Base-by-base conservation (phyloP, 768 basidiomycete genomes). In the Leccinum longicurvipes region DNA sequence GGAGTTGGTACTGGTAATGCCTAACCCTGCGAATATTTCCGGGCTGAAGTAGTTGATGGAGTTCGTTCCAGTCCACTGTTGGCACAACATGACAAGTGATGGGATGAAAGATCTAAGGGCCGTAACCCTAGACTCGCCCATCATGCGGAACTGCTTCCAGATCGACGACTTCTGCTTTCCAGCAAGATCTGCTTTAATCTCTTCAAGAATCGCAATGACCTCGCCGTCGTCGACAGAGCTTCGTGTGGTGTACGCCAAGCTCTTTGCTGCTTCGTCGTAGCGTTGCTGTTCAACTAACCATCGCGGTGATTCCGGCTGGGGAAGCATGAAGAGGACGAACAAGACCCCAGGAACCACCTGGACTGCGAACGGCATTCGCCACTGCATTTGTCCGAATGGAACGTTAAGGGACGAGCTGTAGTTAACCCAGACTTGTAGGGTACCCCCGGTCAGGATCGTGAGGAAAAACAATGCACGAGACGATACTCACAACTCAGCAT, bases 21-120 rank as follows among this genome's bases (percentile, higher is more conserved):
- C 82, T 21, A 83, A 68, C 31, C 67, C 67, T 3, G 74, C 74
- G 58, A 83, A 82, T 57, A 83, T 79, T 36, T 74, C 63, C 0
- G 82, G 82, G 58, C 77, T 77, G 56, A 76, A 83, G 60, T 83
- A 83, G 60, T 81, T 81, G 62, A 82, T 79, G 2, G 79, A 74
- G 57, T 82, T 82, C 14, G 79, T 78, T 12, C 82, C 82, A 0
- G 78, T 81, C 75, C 79, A 79, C 65, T 82, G 74, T 41, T 70
- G 67, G 63, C 75, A 77, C 55, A 79, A 71, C 75, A 80, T 79
- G 56, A 79, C 69, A 27, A 80, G 60, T 1, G 77, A 72, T 5
- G 79, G 77, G 19, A 80, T 79, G 50, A 77, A 73, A 19, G 73
- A 77, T 32, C 77, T 69, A 17, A 79, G 54, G 0, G 74, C 74